These are phyloP conservation scores for Paspalum vaginatum DNA, from an alignment of 176 grass and related monocot genomes.

Conservation along the genomic window DNA sequence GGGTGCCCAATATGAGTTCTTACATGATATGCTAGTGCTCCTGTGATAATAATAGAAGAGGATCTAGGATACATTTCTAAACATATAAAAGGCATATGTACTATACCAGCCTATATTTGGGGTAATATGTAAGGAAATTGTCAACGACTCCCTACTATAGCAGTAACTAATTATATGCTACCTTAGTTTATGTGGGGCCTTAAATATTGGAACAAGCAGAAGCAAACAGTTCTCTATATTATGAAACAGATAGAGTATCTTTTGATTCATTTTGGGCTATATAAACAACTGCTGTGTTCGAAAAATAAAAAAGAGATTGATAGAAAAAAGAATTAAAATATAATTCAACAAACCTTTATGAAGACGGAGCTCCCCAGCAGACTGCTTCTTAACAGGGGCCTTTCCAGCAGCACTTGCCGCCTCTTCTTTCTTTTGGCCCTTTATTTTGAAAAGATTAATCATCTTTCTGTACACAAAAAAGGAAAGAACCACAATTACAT, in stretches of 20 bases:
- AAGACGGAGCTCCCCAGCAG: constrained; percentile 79
- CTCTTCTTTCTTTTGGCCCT: constrained; percentile 80
- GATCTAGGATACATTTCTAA: neutral
- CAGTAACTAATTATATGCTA: neutral
- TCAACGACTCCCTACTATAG: neutral
- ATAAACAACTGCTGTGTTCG: neutral
- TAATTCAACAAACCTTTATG: constrained; percentile 63
- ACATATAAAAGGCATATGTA: neutral
- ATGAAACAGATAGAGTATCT: neutral
- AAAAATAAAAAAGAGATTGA: neutral
- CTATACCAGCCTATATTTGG: neutral
- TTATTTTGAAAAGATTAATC: constrained; percentile 94
- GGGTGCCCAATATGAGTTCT: too few species aligned
- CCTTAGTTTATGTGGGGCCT: constrained; percentile 5
- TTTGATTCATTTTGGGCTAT: neutral
- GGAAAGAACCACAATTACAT: constrained; percentile 3
- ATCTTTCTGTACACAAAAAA: constrained; percentile 53
- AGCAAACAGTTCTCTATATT: neutral
- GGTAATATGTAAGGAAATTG: neutral
- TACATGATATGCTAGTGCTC: too few species aligned
- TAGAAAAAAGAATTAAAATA: neutral
- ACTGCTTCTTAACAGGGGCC: constrained; percentile 71
- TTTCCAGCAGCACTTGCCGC: constrained; percentile 71
- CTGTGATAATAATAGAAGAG: neutral
- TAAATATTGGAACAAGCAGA: neutral